These are phyloP conservation scores for Colletotrichum sp. DNA, from an alignment of 2,329 filamentous ascomycete genomes.

Conservation along the genomic window DNA sequence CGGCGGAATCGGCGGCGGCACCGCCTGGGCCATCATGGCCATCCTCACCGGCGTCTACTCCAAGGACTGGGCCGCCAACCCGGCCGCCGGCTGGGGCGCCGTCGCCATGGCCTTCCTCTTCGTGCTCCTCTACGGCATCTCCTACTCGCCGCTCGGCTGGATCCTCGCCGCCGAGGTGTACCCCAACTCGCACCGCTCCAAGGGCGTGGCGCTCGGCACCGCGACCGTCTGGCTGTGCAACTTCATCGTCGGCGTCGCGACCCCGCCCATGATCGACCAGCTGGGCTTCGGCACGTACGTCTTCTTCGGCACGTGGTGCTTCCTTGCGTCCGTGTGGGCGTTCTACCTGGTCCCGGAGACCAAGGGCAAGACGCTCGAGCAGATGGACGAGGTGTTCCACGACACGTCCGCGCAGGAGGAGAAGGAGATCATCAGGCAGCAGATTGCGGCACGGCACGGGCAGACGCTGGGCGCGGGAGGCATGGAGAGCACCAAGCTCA, in stretches of 20 bases:
- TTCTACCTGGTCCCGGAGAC: conserved; percentile 65
- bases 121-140: conserved; percentile 33
- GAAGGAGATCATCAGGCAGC: conserved; percentile 12
- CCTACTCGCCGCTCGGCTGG: conserved; percentile 25
- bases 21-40: conserved; percentile 12
- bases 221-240: conserved; percentile 63
- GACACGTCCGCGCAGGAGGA: conserved; percentile 8
- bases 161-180: conserved; percentile 1
- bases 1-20: conserved; percentile 31
- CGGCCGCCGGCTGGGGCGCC: not conserved
- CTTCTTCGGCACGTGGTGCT: conserved; percentile 63
- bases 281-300: conserved; percentile 57
- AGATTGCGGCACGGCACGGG: not conserved
- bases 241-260: conserved; percentile 38
- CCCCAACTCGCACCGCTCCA: conserved; percentile 4
- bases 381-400: conserved; percentile 53
- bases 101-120: conserved; percentile 27
- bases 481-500: not conserved
- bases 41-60: conserved; percentile 1
- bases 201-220: conserved; percentile 33
- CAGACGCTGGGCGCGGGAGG: not conserved
- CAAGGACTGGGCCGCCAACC: not conserved
- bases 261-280: conserved; percentile 57
- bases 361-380: conserved; percentile 57
- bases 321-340: conserved; percentile 52